Conservation (phyloP, 2,329 filamentous ascomycete species). For the Phyllosticta citribraziliensis region DNA sequence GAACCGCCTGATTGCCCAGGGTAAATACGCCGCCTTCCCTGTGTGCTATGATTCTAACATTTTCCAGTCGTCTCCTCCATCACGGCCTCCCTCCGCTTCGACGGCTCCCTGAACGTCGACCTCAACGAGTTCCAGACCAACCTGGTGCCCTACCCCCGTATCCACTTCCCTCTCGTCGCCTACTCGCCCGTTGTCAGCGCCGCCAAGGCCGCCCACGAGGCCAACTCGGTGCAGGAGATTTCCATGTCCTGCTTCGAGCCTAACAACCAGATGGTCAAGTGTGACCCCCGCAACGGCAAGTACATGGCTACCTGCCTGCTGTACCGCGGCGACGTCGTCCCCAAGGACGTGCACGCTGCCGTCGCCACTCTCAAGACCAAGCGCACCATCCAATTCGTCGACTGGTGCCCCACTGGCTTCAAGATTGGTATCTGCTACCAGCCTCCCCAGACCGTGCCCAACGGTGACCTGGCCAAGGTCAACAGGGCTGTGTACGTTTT, state of each 20-base stretch:
- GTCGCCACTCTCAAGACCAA: conserved; percentile 61
- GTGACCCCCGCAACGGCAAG: conserved; percentile 64
- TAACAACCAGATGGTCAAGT: conserved; percentile 72
- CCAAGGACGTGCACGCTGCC: conserved; percentile 58
- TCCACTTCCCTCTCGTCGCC: conserved; percentile 65
- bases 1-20: conserved; percentile 61
- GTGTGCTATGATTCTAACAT: background rate
- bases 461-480: conserved; percentile 95
- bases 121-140: conserved; percentile 73
- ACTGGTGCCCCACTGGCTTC: conserved; percentile 68
- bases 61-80: conserved; percentile 57
- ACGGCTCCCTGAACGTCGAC: conserved; percentile 64
- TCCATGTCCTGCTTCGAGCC: conserved; percentile 50
- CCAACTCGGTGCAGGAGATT: conserved; percentile 92
- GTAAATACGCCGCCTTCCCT: background rate
- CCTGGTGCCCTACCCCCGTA: conserved; percentile 62
- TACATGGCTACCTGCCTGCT: conserved; percentile 67
- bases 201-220: conserved; percentile 71
- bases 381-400: conserved; percentile 62
- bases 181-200: conserved; percentile 63
- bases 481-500: conserved; percentile 68
- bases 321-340: conserved; percentile 62
- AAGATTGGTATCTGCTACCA: conserved; percentile 75
- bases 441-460: conserved; percentile 88
- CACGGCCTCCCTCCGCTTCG: conserved; percentile 62